Percentiles rank a stretch among this genome's conserved stretches.
Evolutionary conservation across 306 rosid species (phyloP).

Genomic region (Trifolium dubium): DNA sequence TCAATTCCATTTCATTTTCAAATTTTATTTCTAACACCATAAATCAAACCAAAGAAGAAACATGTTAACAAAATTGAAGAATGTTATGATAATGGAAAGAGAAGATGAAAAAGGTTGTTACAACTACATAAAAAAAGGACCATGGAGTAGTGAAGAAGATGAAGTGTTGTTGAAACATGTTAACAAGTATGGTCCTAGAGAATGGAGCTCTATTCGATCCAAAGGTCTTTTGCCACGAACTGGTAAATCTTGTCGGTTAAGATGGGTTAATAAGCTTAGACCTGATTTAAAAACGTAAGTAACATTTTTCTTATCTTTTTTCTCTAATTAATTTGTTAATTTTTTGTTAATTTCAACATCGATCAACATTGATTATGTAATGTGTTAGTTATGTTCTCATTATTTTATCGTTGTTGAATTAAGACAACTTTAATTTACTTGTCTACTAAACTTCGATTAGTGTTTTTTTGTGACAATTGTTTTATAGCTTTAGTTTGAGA

Average conservation of each 20-base stretch:
- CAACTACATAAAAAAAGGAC: slow-evolving; percentile 59
- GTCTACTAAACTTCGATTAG: background rate
- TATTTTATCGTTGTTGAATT: background rate
- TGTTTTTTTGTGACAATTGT: background rate
- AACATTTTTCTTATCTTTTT: background rate
- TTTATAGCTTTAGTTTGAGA: no score
- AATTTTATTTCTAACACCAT: slow-evolving; percentile 2
- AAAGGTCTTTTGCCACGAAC: slow-evolving; percentile 60
- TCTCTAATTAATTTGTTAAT: no score
- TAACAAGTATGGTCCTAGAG: slow-evolving; percentile 55
- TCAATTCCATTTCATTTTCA: background rate
- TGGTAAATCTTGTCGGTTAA: slow-evolving; percentile 66
- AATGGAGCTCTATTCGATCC: slow-evolving; percentile 84
- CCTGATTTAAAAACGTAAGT: slow-evolving; percentile 62
- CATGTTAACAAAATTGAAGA: background rate
- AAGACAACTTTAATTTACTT: background rate
- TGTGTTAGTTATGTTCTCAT: background rate
- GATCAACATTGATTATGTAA: background rate
- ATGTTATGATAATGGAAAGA: slow-evolving; percentile 46
- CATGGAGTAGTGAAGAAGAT: slow-evolving; percentile 74
- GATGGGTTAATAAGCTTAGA: slow-evolving; percentile 71
- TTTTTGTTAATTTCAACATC: background rate
- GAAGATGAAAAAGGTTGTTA: slow-evolving; percentile 29
- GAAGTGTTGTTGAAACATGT: slow-evolving; percentile 57
- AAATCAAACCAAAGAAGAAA: slow-evolving; percentile 2